A percentile compares a stretch with the other conserved stretches of the same genome.
Conservation (phyloP, 2,329 filamentous ascomycete genomes). For the Epichloe sp. region DNA sequence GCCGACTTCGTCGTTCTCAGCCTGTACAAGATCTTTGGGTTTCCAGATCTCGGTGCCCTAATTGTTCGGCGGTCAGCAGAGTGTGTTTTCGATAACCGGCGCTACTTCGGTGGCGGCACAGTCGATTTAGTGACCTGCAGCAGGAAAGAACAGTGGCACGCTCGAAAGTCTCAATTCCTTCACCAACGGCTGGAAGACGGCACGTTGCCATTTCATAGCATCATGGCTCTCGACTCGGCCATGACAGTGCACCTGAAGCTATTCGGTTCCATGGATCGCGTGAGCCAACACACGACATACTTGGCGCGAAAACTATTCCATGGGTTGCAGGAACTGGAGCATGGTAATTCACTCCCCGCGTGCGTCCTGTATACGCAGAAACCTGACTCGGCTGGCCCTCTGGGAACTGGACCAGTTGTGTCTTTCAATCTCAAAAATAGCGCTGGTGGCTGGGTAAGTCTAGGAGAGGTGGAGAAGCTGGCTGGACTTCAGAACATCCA, state of each 20-base stretch:
- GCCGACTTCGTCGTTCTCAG: constrained; percentile 83
- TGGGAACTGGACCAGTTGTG: constrained; percentile 57
- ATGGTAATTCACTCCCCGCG: constrained; percentile 53
- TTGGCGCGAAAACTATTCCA: constrained; percentile 47
- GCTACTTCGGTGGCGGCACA: constrained; percentile 88
- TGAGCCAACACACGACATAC: constrained; percentile 58
- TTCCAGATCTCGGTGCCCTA: constrained; percentile 78
- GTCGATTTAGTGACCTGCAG: constrained; percentile 78
- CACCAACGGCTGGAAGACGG: constrained; percentile 86
- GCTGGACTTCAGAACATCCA: constrained; percentile 69
- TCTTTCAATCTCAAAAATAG: constrained; percentile 71
- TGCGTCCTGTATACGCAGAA: constrained; percentile 50
- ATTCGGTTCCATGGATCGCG: constrained; percentile 55
- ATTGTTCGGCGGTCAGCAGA: constrained; percentile 64
- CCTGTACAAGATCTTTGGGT: constrained; percentile 97
- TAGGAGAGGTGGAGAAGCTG: constrained; percentile 77
- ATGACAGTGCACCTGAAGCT: constrained; percentile 55
- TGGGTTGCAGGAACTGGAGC: constrained; percentile 45
- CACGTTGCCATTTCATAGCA: constrained; percentile 80
- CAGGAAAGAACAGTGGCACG: constrained; percentile 65
- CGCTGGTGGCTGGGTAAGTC: constrained; percentile 61
- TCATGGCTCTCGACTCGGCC: constrained; percentile 67
- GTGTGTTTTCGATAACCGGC: constrained; percentile 48
- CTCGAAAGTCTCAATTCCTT: constrained; percentile 53
- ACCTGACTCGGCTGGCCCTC: constrained; percentile 13